A percentile compares a stretch with the other conserved stretches of the same genome.
phyloP scores from a whole-genome alignment of 139 green algal species.

The Zygnema circumcarinatum region DNA sequence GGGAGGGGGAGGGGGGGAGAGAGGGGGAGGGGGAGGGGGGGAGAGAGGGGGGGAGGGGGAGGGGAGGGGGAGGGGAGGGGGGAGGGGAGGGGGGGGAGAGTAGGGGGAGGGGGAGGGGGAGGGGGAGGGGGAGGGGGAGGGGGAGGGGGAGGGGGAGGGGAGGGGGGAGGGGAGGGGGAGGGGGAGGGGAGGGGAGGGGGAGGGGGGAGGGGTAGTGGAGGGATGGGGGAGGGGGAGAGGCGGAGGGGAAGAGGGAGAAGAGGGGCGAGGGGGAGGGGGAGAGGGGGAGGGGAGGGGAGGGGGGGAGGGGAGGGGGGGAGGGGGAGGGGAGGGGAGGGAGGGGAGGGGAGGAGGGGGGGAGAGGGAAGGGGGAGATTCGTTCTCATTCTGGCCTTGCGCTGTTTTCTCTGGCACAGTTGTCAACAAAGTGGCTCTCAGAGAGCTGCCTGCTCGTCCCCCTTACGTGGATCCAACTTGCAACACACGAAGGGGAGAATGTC shows the following conservation, averaged over 20 bases:
- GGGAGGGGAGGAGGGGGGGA: neutral
- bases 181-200: neutral
- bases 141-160: neutral
- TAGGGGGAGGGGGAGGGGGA: constrained; percentile 28
- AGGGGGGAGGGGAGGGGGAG: neutral
- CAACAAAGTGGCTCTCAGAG: neutral
- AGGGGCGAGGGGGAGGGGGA: neutral
- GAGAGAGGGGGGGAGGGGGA: neutral
- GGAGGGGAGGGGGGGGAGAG: constrained; percentile 11
- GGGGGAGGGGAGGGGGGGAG: neutral
- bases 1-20: neutral
- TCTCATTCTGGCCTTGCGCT: neutral
- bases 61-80: neutral
- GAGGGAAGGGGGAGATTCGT: neutral
- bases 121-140: neutral
- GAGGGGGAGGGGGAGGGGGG: neutral
- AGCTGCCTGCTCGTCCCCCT: neutral
- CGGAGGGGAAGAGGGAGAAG: neutral
- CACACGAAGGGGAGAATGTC: neutral
- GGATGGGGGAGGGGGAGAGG: neutral
- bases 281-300: neutral
- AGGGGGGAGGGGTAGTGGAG: neutral
- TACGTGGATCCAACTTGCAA: neutral
- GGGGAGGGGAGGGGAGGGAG: too few relatives aligned
- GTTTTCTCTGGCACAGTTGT: neutral